A percentile compares a stretch with the other conserved stretches of the same genome.
phyloP scores from a whole-genome alignment of 192 early-diverging fungal species.

The Coemansia sp. region DNA sequence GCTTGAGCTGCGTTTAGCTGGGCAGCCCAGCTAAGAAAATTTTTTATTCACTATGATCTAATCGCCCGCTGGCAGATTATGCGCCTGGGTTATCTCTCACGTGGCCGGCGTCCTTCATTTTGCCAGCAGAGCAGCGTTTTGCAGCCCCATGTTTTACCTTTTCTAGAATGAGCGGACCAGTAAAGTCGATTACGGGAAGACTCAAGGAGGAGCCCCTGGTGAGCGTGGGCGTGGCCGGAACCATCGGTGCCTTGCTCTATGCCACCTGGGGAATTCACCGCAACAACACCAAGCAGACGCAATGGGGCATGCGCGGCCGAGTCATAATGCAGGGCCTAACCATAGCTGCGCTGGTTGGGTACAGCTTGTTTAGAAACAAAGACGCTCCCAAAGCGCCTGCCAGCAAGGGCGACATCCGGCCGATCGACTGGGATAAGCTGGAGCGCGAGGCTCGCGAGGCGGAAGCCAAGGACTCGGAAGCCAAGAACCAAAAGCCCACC shows the following conservation, averaged over 20 bases:
- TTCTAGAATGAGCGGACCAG: conserved; percentile 11
- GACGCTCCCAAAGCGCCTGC: neutral
- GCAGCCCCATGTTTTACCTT: too few relatives aligned
- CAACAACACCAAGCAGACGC: conserved; percentile 24
- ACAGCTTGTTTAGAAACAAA: conserved; percentile 14
- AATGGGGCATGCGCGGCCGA: conserved; percentile 45
- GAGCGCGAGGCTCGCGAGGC: conserved; percentile 31
- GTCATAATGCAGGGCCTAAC: conserved; percentile 47
- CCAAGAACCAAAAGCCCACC: neutral
- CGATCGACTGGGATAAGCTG: conserved; percentile 42
- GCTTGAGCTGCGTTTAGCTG: too few relatives aligned
- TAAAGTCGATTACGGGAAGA: conserved; percentile 13
- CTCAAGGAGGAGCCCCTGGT: conserved; percentile 46
- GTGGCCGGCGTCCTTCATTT: too few relatives aligned
- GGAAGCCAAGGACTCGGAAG: conserved; percentile 7
- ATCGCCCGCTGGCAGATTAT: too few relatives aligned
- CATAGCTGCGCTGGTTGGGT: conserved; percentile 27
- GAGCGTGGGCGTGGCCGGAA: conserved; percentile 28
- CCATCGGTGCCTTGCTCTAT: conserved; percentile 36
- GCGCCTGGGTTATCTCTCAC: too few relatives aligned
- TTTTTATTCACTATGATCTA: too few relatives aligned
- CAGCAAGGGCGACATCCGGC: conserved; percentile 21
- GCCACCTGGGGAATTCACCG: conserved; percentile 31
- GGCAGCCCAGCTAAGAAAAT: too few relatives aligned
- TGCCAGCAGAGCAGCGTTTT: too few relatives aligned